Percentiles rank a stretch among this genome's conserved stretches.
phyloP scores from a whole-genome alignment of 768 basidiomycete species.

The Lyophyllum semitale region DNA sequence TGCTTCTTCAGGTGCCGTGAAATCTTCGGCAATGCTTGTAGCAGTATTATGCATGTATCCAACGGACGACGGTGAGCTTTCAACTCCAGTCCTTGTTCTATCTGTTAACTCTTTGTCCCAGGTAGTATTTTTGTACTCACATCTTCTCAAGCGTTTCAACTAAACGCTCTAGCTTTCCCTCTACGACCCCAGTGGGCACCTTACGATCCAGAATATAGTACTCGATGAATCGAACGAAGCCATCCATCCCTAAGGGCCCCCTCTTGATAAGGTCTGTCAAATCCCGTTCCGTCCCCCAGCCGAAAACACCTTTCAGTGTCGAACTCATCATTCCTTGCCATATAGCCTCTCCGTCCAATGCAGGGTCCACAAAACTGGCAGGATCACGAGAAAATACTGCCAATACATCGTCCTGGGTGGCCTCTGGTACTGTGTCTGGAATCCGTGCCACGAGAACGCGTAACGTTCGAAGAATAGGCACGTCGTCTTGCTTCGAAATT shows the following conservation, averaged over 20 bases:
- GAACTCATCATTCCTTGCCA: constrained; percentile 22
- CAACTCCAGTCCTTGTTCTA: too few relatives aligned
- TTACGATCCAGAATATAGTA: background rate
- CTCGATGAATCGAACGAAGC: background rate
- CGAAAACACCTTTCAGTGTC: constrained; percentile 18
- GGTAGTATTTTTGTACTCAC: background rate
- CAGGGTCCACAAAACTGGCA: constrained; percentile 1
- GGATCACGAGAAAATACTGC: constrained; percentile 15
- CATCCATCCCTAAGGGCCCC: background rate
- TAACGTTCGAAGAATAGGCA: constrained; percentile 1
- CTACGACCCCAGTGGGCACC: background rate
- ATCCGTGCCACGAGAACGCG: constrained; percentile 2
- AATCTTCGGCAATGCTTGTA: too few relatives aligned
- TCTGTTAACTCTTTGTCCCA: too few relatives aligned
- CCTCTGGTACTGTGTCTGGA: constrained; percentile 13
- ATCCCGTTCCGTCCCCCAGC: constrained; percentile 10
- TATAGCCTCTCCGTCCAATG: constrained; percentile 11
- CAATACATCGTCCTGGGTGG: constrained; percentile 2
- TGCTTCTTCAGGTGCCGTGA: too few relatives aligned
- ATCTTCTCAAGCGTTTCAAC: background rate
- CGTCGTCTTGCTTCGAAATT: background rate
- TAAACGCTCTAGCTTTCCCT: background rate
- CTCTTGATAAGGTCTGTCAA: background rate
- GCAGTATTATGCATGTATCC: too few relatives aligned
- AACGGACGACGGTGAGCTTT: too few relatives aligned